Base-by-base conservation (phyloP, 139 green algal species). In the Chlorella sorokiniana region DNA sequence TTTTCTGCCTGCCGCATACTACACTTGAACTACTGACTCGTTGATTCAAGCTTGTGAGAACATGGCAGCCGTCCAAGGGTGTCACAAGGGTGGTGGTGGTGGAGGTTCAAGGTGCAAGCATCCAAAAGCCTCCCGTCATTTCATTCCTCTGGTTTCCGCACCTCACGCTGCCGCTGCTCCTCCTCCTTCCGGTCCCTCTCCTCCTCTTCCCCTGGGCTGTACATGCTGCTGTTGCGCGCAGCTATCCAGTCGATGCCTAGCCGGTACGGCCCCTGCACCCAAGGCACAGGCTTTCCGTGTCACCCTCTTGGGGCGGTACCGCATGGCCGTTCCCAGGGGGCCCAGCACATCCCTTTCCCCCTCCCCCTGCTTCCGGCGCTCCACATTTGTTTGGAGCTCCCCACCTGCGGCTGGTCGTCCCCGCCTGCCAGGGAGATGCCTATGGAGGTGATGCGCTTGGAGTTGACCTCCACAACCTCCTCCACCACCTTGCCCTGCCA, bases 401-500 rank as follows among this genome's bases (percentile, higher is more conserved):
- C 7, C 37, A 86, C 86, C 16, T 83, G 65, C 20, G 69, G 40
- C 67, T 91, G 80, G 4, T 84, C 61, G 35, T 89, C 84, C 1
- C 79, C 68, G 1, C 89, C 87, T 7, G 86, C 84, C 18, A 91
- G 52, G 0, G 83, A 83, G 74, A 93, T 88, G 45, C 89, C 87
- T 6, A 93, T 20, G 52, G 65, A 74, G 4, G 86, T 79, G 31
- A 93, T 81, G 31, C 87, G 78, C n/a, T 78, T 68, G n/a, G 78
- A 56, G 48, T 89, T 88, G 56, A 93, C 84, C 45, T 90, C 81
- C 0, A 82, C 73, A 22, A 83, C 42, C 31, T 59, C 61, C 38
- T 92, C 87, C 33, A 93, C 83, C 35, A 93, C 61, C 69, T 77
- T 81, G 33, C 89, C 89, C 45, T 81, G 83, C 79, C 82, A 89